These are phyloP conservation scores for Porcisia hertigi DNA, from an alignment of 208 protist species.

Conservation along the genomic window DNA sequence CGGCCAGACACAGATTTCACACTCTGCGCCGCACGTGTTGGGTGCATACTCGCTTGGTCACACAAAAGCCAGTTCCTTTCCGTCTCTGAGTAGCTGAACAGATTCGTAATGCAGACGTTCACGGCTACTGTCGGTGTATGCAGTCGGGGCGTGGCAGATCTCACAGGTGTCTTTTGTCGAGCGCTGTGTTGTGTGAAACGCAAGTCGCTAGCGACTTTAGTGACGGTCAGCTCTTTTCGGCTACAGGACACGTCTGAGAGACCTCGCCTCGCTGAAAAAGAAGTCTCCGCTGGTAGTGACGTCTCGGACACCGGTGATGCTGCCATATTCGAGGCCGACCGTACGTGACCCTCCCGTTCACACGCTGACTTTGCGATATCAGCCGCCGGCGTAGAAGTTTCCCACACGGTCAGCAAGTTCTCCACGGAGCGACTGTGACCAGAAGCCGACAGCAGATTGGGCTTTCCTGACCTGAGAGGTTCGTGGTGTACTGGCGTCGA, in stretches of 20 bases:
- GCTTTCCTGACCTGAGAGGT: background rate
- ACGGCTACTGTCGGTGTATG: background rate
- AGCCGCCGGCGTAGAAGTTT: background rate
- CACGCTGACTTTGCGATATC: constrained; percentile 13
- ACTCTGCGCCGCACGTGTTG: background rate
- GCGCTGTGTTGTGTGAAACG: background rate
- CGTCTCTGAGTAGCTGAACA: constrained; percentile 18
- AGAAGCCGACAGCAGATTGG: background rate
- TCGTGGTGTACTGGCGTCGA: background rate
- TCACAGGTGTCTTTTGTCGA: background rate
- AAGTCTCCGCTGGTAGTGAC: background rate
- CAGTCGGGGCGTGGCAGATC: too few relatives aligned
- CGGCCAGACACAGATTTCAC: background rate
- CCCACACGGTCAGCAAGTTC: background rate
- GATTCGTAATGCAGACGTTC: constrained; percentile 12
- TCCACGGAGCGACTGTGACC: constrained; percentile 12
- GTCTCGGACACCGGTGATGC: background rate
- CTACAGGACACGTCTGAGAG: background rate
- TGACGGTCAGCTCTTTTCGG: too few relatives aligned
- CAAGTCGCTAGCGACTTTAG: background rate
- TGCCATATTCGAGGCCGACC: background rate
- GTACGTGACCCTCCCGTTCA: constrained; percentile 4
- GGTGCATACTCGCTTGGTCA: background rate
- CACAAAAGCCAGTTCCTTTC: background rate
- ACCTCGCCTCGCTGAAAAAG: background rate